Base-by-base conservation (phyloP, 1,139 yeast species). In the Blastobotrys capitulatus region DNA sequence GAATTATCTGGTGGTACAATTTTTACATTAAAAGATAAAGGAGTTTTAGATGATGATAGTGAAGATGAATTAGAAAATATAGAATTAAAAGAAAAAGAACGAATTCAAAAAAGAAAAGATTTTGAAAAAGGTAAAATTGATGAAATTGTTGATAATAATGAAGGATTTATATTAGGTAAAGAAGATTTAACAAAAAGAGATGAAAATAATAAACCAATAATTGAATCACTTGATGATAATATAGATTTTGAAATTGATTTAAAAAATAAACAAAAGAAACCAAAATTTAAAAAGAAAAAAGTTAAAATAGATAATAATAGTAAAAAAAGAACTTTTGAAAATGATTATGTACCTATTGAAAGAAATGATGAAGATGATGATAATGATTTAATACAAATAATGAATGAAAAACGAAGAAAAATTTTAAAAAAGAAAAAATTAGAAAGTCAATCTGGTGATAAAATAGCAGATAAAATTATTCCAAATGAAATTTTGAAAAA, bases 11-110 rank as follows among this genome's bases (percentile, higher is more conserved):
- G 70, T n/a, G 79, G 77, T 19, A 78, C 79, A 0, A 71, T 86
- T 1, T 68, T 88, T 48, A 86, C 92, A 0, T 68, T 87, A 42
- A 78, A 82, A 50, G 96, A 88, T 54, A 63, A 70, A 1, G 71
- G 71, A 6, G 67, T 86, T 2, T 57, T 78, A 25, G 81, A 74
- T 36, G 81, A 76, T 1, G 76, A 71, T 32, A 76, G 73, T 19
- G 78, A 70, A 36, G 76, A 72, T 47, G 73, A 68, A 45, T 67
- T 82, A 42, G 76, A 70, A 38, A 77, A 79, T 51, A 74, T 71
- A 31, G 72, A 49, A n/a, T 58, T 82, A 43, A 59, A 40, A 15
- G 48, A 48, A 5, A 38, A 45, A 20, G 47, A 48, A 35, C 6
- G 38, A 18, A 18, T 36, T 18, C 38, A 36, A 20, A 20, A 12